Percentiles rank a stretch among this genome's conserved stretches.
Conservation (phyloP, 257 asterid species). For the Solanum chiquidenum region DNA sequence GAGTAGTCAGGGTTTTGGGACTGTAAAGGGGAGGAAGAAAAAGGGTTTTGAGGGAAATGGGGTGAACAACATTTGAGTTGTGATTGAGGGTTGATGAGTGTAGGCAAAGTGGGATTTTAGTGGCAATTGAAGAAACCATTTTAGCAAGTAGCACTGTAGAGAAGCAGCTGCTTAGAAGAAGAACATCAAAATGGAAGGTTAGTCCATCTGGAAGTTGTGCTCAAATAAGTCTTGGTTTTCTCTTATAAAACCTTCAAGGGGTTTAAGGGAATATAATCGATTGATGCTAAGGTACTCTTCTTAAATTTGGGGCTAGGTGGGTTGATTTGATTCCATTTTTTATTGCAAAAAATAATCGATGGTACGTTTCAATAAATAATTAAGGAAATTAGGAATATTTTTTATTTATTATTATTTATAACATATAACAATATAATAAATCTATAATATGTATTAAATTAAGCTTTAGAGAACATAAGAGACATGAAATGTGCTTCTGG, state of each 20-base stretch:
- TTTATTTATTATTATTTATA: too few species aligned
- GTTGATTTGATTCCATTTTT: neutral
- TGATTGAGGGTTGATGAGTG: slow-evolving; percentile 4
- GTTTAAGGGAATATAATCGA: neutral
- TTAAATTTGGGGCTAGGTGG: neutral
- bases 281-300: neutral
- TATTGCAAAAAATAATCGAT: too few species aligned
- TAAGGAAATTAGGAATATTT: too few species aligned
- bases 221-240: neutral
- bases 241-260: neutral
- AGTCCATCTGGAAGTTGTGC: neutral
- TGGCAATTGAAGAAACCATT: slow-evolving; percentile 42
- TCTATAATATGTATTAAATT: too few species aligned
- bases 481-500: too few species aligned
- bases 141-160: neutral
- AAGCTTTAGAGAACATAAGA: too few species aligned
- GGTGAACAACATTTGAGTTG: neutral
- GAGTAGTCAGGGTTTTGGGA: slow-evolving; percentile 9
- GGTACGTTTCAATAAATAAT: too few species aligned
- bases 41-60: slow-evolving; percentile 2
- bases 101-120: slow-evolving; percentile 15
- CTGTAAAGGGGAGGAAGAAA: slow-evolving; percentile 3
- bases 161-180: neutral
- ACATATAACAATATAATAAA: too few species aligned
- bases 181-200: neutral